Percentiles rank a stretch among this genome's conserved stretches.
These are phyloP conservation scores for Fusarium ambrosium DNA, from an alignment of 2,329 filamentous ascomycete genomes.

Conservation along the genomic window DNA sequence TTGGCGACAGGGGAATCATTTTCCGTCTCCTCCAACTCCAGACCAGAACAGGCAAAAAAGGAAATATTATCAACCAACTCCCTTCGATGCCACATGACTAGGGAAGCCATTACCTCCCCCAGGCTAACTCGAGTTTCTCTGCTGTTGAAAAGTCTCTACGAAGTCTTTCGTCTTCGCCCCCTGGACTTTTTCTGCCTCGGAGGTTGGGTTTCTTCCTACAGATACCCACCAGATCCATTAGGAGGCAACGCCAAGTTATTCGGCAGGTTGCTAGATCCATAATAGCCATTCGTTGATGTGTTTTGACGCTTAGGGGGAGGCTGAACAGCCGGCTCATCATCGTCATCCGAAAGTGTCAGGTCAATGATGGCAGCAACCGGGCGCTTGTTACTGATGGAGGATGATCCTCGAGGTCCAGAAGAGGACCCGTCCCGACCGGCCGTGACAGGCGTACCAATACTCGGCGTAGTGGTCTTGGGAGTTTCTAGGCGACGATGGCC, in stretches of 20 bases:
- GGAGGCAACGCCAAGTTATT: constrained; percentile 42
- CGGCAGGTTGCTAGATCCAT: constrained; percentile 33
- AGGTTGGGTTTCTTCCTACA: constrained; percentile 38
- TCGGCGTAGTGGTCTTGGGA: constrained; percentile 53
- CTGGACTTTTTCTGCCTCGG: constrained; percentile 26
- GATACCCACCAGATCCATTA: constrained; percentile 33
- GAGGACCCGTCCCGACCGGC: constrained; percentile 53
- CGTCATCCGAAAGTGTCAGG: constrained; percentile 67
- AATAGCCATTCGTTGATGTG: constrained; percentile 45
- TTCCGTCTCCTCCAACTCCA: constrained; percentile 48
- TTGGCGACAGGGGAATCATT: constrained; percentile 48
- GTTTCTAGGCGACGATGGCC: constrained; percentile 53
- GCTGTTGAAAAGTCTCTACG: constrained; percentile 16
- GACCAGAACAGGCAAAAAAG: constrained; percentile 37
- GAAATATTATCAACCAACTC: constrained; percentile 41
- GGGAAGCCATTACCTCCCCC: not conserved
- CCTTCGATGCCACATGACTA: constrained; percentile 29
- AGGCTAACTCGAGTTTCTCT: not conserved
- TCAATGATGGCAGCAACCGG: constrained; percentile 69
- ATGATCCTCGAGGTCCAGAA: constrained; percentile 51
- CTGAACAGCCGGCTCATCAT: constrained; percentile 64
- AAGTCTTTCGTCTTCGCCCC: constrained; percentile 33
- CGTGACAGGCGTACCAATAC: constrained; percentile 56
- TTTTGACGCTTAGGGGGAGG: constrained; percentile 64
- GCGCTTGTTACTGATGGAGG: constrained; percentile 61